A percentile compares a stretch with the other conserved stretches of the same genome.
phyloP scores from a whole-genome alignment of 192 early-diverging fungal genomes.

The Linnemannia zychae region DNA sequence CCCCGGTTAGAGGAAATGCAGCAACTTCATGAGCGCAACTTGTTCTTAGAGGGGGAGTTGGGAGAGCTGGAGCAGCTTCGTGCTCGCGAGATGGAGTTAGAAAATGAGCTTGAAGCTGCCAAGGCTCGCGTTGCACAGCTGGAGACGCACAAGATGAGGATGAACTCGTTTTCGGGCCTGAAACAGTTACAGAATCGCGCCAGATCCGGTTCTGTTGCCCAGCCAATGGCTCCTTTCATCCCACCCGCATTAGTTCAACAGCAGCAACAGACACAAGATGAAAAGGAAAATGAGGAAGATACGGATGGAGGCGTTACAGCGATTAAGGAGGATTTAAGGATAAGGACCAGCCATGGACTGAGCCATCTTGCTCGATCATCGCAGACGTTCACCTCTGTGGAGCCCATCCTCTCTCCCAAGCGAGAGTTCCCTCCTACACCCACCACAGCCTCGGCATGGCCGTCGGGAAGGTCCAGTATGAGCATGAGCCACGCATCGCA shows the following conservation, averaged over 20 bases:
- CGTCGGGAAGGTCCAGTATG: background rate
- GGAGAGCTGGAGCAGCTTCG: slow-evolving; percentile 24
- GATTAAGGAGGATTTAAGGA: background rate
- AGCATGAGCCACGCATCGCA: slow-evolving; percentile 8
- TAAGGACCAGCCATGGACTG: slow-evolving; percentile 2
- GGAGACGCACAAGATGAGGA: slow-evolving; percentile 4
- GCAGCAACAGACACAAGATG: slow-evolving; percentile 1
- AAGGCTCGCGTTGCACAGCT: slow-evolving; percentile 16
- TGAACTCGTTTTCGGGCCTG: slow-evolving; percentile 20
- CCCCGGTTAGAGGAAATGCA: slow-evolving; percentile 26
- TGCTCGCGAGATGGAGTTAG: slow-evolving; percentile 28
- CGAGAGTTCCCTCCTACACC: background rate
- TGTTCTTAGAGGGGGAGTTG: slow-evolving; percentile 23
- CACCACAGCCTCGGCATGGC: slow-evolving; percentile 5
- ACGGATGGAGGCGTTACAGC: background rate
- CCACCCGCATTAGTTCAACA: slow-evolving; percentile 4
- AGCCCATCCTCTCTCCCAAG: background rate
- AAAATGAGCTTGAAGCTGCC: slow-evolving; percentile 15
- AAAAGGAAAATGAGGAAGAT: background rate
- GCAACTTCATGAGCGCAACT: slow-evolving; percentile 19
- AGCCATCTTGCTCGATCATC: slow-evolving; percentile 1
- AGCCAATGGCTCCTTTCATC: slow-evolving; percentile 19
- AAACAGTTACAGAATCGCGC: slow-evolving; percentile 6
- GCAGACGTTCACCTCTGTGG: background rate
- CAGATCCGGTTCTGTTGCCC: background rate